Conservation (phyloP, 1,284 basidiomycete genomes). For the Chalciporus sp. region DNA sequence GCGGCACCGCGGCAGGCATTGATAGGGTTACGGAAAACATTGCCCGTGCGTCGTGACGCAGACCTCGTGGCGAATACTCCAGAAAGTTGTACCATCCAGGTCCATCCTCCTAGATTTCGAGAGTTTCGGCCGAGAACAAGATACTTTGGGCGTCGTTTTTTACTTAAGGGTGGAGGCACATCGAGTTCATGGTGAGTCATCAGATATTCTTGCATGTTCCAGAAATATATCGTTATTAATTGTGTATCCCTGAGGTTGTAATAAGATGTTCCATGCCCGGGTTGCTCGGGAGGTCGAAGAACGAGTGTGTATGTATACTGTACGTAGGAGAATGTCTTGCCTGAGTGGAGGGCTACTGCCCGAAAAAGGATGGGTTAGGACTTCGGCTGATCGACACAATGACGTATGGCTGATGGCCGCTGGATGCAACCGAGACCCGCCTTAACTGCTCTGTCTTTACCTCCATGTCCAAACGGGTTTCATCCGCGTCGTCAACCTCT, state of each 20-base stretch:
- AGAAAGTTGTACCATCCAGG: too few species aligned
- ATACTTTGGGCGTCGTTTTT: too few species aligned
- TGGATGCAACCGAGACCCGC: constrained; percentile 10
- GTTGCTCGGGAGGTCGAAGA: too few species aligned
- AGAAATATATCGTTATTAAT: not conserved
- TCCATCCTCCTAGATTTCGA: not conserved
- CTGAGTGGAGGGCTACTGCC: constrained; percentile 1
- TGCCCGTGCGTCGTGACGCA: constrained; percentile 20
- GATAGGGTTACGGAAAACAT: constrained; percentile 13
- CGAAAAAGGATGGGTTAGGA: constrained; percentile 21
- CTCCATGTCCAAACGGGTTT: constrained; percentile 31
- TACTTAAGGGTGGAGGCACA: too few species aligned
- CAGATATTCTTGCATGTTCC: not conserved
- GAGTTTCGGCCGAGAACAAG: not conserved
- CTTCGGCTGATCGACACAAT: constrained; percentile 28
- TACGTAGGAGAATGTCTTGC: not conserved
- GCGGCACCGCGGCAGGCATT: constrained; percentile 19
- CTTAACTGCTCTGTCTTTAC: constrained; percentile 5
- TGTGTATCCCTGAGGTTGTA: not conserved
- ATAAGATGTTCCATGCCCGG: not conserved
- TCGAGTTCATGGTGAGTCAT: not conserved
- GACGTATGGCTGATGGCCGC: constrained; percentile 27
- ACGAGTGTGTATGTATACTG: too few species aligned
- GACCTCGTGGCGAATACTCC: not conserved
- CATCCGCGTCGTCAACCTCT: constrained; percentile 11